These are phyloP conservation scores for Colletotrichum sp. DNA, from an alignment of 2,329 filamentous ascomycete genomes.

Conservation along the genomic window DNA sequence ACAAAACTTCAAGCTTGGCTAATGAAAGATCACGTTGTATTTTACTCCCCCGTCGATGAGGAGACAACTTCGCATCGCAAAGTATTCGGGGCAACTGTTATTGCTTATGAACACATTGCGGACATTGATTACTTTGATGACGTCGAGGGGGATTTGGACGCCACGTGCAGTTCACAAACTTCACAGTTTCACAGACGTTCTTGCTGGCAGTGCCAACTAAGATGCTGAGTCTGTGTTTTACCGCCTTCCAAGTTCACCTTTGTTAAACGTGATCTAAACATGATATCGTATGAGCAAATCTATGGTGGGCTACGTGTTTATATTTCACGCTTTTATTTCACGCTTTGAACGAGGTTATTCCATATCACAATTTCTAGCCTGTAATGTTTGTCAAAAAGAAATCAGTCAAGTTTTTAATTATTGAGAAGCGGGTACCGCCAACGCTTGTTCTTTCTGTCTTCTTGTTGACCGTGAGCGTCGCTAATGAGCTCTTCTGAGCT, in stretches of 20 bases:
- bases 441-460: accelerated
- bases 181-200: not conserved
- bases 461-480: not conserved
- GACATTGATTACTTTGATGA: not conserved
- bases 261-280: not conserved
- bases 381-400: not conserved
- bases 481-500: not conserved
- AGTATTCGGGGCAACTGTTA: not conserved
- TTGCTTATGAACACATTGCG: not conserved
- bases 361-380: not conserved
- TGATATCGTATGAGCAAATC: not conserved
- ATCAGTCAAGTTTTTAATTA: not conserved
- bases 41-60: too few species aligned
- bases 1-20: too few species aligned
- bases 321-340: accelerated
- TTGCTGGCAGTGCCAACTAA: not conserved
- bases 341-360: not conserved
- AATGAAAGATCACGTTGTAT: too few species aligned
- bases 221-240: not conserved
- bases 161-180: not conserved
- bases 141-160: not conserved
- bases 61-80: not conserved
- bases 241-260: not conserved
- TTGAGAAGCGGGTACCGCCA: not conserved
- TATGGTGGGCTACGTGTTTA: not conserved